These are phyloP conservation scores for Stellera chamaejasme DNA, from an alignment of 345 rosid genomes.

Conservation along the genomic window DNA sequence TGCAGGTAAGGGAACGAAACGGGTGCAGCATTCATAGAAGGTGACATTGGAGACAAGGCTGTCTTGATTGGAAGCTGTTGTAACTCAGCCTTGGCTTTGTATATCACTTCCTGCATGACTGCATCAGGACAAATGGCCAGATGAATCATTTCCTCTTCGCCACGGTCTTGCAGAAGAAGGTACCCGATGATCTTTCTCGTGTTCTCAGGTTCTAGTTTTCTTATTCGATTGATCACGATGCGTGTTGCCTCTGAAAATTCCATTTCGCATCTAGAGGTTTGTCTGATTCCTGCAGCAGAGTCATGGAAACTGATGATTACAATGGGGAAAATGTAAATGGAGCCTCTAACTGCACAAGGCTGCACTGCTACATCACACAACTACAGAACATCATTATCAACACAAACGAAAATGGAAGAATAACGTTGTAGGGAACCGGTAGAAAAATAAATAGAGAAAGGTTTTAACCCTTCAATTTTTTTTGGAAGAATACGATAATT, in stretches of 20 bases:
- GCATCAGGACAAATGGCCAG: constrained; percentile 39
- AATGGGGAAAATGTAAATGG: neutral
- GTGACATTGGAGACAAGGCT: constrained; percentile 21
- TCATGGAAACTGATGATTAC: neutral
- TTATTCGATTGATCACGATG: constrained; percentile 34
- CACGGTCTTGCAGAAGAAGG: constrained; percentile 32
- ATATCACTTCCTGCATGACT: constrained; percentile 32
- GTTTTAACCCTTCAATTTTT: neutral
- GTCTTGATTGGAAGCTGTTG: constrained; percentile 26
- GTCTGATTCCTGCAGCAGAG: constrained; percentile 13
- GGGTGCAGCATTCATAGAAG: constrained; percentile 22
- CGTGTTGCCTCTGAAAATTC: constrained; percentile 37
- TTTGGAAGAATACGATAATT: constrained; percentile 17
- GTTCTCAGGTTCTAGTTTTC: constrained; percentile 44
- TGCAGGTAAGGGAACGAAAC: constrained; percentile 15
- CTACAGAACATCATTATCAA: neutral
- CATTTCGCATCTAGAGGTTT: constrained; percentile 22
- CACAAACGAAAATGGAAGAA: neutral
- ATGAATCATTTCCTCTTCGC: constrained; percentile 37
- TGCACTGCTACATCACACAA: no score
- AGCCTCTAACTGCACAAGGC: neutral
- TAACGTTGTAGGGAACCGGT: neutral
- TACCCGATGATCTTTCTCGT: constrained; percentile 44
- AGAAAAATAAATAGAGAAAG: neutral
- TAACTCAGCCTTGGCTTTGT: constrained; percentile 35